Evolutionary conservation across 1,284 basidiomycete genomes (phyloP), one percentile per base, ranked within the genome.

Genomic region (Phellopilus nigrolimitatus): DNA sequence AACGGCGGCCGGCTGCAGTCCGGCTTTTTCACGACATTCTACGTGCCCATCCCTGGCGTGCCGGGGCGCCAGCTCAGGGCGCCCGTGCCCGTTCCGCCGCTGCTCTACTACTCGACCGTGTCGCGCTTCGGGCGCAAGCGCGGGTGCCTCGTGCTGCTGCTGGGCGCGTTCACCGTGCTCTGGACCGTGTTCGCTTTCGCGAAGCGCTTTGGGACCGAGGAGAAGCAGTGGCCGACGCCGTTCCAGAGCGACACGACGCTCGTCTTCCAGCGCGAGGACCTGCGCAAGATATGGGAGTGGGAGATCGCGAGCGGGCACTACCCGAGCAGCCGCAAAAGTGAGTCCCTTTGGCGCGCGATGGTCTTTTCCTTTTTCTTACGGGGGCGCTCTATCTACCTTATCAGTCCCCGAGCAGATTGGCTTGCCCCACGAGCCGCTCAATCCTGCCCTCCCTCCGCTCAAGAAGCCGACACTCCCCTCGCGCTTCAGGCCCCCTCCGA

Each of bases 271-370:
- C 72, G 79, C 44, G 82, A 86, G 47, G 91, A 95, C 62, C 64
- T 95, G 34, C 84, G 85, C 59, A 78, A 82, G 60, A 88, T 97
- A 67, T 97, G 93, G 93, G 75, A 86, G 59, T 97, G 92, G 92
- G 93, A 97, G 69, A 79, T 97, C 51, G 71, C 79, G 38, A 88
- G 89, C 59, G 94, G 94, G 1, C 91, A 95, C 67, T 92, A 93
- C 70, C 93, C 94, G 1, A 91, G 88, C 66, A 75, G 78, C 47
- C 74, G 79, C 52, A 73, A 76, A 61, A 78, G 91, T 93, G 65
- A 61, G 87, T 77, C 40, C n/a, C 44, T 54, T 53, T 33, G 10
- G 31, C 6, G 31, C n/a, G 4, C 6, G n/a, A 27, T 30, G 28
- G 28, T 12, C 36, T 9, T 25, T 25, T 25, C 34, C 6, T 12